These are phyloP conservation scores for Hygrophila difformis DNA, from an alignment of 257 asterid species.

Conservation along the genomic window DNA sequence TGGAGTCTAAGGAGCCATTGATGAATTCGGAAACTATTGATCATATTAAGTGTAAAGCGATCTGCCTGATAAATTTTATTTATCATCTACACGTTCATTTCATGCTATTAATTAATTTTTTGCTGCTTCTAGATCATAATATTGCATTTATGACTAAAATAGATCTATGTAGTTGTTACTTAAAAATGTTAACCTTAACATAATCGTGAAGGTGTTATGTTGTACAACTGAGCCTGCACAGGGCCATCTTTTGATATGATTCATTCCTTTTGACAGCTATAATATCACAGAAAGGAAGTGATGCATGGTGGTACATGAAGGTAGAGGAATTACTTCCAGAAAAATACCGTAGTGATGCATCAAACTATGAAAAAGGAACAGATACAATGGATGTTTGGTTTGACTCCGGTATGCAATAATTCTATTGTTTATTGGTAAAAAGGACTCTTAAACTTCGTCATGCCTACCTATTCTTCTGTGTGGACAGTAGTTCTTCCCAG, in stretches of 20 bases:
- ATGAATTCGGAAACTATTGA: conserved; percentile 78
- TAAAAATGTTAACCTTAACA: conserved; percentile 1
- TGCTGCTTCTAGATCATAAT: background rate
- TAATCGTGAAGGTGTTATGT: background rate
- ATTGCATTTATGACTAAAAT: conserved; percentile 3
- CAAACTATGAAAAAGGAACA: conserved; percentile 68
- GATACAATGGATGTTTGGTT: conserved; percentile 99
- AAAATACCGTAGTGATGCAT: conserved; percentile 64
- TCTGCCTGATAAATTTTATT: conserved; percentile 5
- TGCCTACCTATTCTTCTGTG: conserved; percentile 5
- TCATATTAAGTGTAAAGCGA: conserved; percentile 67
- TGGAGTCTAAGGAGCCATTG: conserved; percentile 78
- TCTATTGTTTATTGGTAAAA: conserved; percentile 2
- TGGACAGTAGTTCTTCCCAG: conserved; percentile 2
- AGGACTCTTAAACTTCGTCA: background rate
- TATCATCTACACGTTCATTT: no score
- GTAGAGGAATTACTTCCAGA: conserved; percentile 95
- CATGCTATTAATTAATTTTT: no score
- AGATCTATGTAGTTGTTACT: background rate
- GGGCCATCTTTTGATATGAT: conserved; percentile 7
- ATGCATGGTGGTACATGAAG: conserved; percentile 99
- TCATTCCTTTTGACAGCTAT: conserved; percentile 55
- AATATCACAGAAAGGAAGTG: conserved; percentile 89
- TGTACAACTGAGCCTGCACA: no score
- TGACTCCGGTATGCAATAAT: conserved; percentile 65